Base-by-base conservation (phyloP, 2,329 filamentous ascomycete genomes). In the Microascus cirrosus region DNA sequence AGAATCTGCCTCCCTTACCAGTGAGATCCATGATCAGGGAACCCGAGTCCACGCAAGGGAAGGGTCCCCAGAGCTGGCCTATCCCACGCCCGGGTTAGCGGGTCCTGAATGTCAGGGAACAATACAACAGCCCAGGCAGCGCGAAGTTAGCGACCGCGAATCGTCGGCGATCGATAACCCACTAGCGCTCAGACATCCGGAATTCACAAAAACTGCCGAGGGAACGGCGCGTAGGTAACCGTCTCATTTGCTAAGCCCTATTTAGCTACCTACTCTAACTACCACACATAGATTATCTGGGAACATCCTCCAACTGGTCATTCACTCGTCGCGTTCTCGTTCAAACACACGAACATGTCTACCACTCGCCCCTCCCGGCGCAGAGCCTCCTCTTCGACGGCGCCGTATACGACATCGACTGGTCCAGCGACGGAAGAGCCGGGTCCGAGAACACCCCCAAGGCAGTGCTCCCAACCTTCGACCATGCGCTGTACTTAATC, bases 241-340 rank as follows among this genome's bases (percentile, higher is more conserved):
- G 7, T 15, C 24, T 3, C 6, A 1, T 13, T 18, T 18, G 45
- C 45, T 51, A 51, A 6, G 8, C 15, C 34, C 34, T 42, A 42
- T 6, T 22, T 42, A 22, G 15, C 25, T 2, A 10, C 39, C 20
- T 62, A 60, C 54, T 59, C 48, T 22, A 20, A 53, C 54, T 20
- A 8, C 8, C n/a, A 10, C 2, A 0, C 36, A 42, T 22, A 80
- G 77, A 72, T 58, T 81, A 80, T 59, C 69, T 82, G 10, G 79
- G 78, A 1, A 77, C 77, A 1, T 81, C 78, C 0, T 82, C 79
- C 1, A 82, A 79, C 53, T 82, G 79, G 79, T 77, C 78, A 0
- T 82, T 81, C 55, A 73, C 73, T 28, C 69, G 78, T 8, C 72
- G 75, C 20, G 71, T 80, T 1, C 67, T 82, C n/a, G 72, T 69